Evolutionary conservation across 2,329 filamentous ascomycete genomes (phyloP), one percentile per base, ranked within the genome.

Genomic region (Bipolaris bicolor): DNA sequence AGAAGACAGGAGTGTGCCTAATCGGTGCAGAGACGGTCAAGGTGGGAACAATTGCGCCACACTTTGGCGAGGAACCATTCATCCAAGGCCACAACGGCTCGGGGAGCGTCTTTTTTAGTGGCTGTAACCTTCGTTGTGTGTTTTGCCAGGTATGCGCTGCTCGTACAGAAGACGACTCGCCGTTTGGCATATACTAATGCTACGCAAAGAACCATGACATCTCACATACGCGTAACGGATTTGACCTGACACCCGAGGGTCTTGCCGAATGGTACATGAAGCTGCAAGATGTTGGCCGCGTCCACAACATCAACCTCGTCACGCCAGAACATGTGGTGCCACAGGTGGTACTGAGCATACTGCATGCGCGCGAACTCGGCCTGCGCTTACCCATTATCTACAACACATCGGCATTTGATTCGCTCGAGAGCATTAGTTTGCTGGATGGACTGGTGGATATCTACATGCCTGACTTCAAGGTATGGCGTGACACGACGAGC

Each of bases 271-370:
- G 91, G 91, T 93, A 89, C 76, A 68, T 95, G 55, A 95, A 95
- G 77, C 79, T 96, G 41, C 91, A 95, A 72, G 82, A 90, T 26
- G 83, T 91, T 2, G 91, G 90, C n/a, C 79, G 83, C 7, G 90
- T 91, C n/a, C 91, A 96, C 79, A 95, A 95, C 73, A 93, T 96
- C 81, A 95, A 96, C 74, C 85, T 94, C 20, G 85, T 96, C 56
- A 96, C 91, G 0, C 91, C 91, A 0, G 91, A 96, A 72, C 92
- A 96, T 73, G 90, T 96, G 16, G 91, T 92, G 3, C 90, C 91
- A 0, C 91, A 95, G 72, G 90, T 95, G 9, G 90, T 86, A 1
- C 79, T 95, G 31, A 88, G 88, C 13, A 91, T 95, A 65, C 80
- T 96, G 22, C 83, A 89, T 60, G 90, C 91, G 0, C 83, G 84